Evolutionary conservation across 2,329 filamentous ascomycete genomes (phyloP).

Genomic region (Aschersonia sp.): DNA sequence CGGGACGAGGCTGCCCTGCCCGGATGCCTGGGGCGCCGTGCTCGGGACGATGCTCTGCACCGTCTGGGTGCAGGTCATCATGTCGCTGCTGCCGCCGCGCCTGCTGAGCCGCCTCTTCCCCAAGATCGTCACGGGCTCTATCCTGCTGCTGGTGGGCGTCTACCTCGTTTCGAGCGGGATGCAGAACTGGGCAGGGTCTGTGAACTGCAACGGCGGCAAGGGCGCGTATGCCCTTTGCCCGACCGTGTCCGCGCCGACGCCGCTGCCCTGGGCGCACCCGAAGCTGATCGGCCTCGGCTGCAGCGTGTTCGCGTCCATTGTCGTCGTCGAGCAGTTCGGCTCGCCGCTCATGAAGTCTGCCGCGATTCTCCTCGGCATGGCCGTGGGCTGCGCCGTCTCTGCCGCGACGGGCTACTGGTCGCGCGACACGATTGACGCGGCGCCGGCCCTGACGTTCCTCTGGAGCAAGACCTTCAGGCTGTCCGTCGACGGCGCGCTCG

Average conservation of each 20-base stretch:
- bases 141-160: conserved; percentile 3
- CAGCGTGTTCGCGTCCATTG: conserved; percentile 3
- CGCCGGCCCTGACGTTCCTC: conserved; percentile 2
- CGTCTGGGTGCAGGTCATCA: conserved; percentile 3
- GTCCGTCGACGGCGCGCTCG: conserved; percentile 4
- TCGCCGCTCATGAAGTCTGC: conserved; percentile 5
- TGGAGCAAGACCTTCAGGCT: conserved; percentile 3
- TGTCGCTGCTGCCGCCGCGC: conserved; percentile 3
- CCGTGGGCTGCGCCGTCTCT: conserved; percentile 3
- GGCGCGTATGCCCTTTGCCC: conserved; percentile 3
- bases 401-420: conserved; percentile 5
- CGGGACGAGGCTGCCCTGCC: conserved; percentile 2
- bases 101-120: conserved; percentile 4
- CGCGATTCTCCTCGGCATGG: conserved; percentile 2
- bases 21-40: conserved; percentile 3
- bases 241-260: conserved; percentile 1
- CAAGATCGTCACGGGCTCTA: conserved; percentile 3
- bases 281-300: conserved; percentile 4
- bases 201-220: conserved; percentile 3
- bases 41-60: conserved; percentile 5
- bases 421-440: conserved; percentile 1
- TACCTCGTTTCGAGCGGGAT: conserved; percentile 3
- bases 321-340: conserved; percentile 4
- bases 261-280: conserved; percentile 4
- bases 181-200: conserved; percentile 4